Evolutionary conservation across 768 basidiomycete genomes (phyloP).

Genomic region (Lactarius hengduanensis): DNA sequence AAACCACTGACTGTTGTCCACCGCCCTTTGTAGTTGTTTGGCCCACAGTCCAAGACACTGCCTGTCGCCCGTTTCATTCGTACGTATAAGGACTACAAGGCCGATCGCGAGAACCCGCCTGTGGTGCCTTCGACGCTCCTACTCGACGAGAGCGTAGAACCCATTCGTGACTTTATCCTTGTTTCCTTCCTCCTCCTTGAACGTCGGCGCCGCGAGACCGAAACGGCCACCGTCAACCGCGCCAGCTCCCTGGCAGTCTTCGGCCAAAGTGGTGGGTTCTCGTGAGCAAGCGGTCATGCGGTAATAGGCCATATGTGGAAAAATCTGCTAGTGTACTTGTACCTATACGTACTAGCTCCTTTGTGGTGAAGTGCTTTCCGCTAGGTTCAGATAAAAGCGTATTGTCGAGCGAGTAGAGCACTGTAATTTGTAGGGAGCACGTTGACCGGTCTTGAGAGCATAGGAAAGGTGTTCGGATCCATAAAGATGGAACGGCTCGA

Average conservation of each 20-base stretch:
- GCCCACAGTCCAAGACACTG: slow-evolving; percentile 23
- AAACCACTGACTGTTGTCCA: not conserved
- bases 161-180: slow-evolving; percentile 22
- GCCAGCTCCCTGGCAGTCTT: not conserved
- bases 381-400: no score
- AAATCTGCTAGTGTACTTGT: not conserved
- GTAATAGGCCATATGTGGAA: not conserved
- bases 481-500: no score
- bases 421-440: no score
- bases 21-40: slow-evolving; percentile 15
- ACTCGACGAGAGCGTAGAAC: slow-evolving; percentile 22
- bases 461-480: no score
- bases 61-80: slow-evolving; percentile 29
- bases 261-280: not conserved
- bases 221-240: slow-evolving; percentile 12
- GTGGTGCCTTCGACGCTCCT: slow-evolving; percentile 25
- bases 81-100: slow-evolving; percentile 15
- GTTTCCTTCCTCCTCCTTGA: slow-evolving; percentile 28
- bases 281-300: not conserved
- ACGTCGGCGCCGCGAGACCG: slow-evolving; percentile 27
- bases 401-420: not conserved
- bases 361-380: not conserved
- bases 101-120: slow-evolving; percentile 17
- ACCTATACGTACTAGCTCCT: not conserved
- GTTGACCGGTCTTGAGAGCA: no score